A percentile compares a stretch with the other conserved stretches of the same genome.
Conservation (phyloP, 768 basidiomycete genomes). For the Lenzites betulinus region DNA sequence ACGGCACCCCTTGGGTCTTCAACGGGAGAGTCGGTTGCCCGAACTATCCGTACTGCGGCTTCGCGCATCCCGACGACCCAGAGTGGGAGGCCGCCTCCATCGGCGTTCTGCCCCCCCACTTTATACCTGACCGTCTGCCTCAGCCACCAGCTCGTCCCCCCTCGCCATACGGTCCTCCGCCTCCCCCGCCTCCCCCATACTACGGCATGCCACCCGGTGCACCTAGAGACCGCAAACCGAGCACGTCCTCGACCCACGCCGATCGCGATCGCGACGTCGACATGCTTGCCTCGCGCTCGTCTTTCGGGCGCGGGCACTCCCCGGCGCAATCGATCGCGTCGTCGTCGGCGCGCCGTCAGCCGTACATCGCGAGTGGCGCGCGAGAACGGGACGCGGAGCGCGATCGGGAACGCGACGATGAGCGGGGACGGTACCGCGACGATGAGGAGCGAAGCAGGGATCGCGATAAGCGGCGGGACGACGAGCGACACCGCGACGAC, state of each 20-base stretch:
- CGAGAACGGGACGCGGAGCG: slow-evolving; percentile 6
- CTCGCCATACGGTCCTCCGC: background rate
- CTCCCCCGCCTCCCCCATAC: background rate
- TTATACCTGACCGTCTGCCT: background rate
- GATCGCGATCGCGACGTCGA: slow-evolving; percentile 7
- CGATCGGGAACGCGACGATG: background rate
- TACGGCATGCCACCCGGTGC: background rate
- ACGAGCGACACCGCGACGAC: background rate
- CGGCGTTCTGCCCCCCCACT: background rate
- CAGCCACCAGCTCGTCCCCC: background rate
- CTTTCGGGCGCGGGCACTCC: background rate
- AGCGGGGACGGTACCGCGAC: background rate
- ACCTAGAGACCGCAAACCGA: slow-evolving; percentile 4
- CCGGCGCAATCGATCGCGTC: slow-evolving; percentile 6
- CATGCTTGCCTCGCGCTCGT: background rate
- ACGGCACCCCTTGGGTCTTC: slow-evolving; percentile 9
- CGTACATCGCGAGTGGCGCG: slow-evolving; percentile 9
- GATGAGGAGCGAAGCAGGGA: slow-evolving; percentile 4
- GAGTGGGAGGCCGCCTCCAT: slow-evolving; percentile 10
- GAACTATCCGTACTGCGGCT: slow-evolving; percentile 5
- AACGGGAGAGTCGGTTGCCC: slow-evolving; percentile 13
- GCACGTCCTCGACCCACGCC: background rate
- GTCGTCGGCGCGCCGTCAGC: background rate
- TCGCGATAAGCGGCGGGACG: slow-evolving; percentile 9
- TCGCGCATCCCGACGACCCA: slow-evolving; percentile 23